These are phyloP conservation scores for Penicillium herquei DNA, from an alignment of 495 filamentous ascomycete genomes.

Conservation along the genomic window DNA sequence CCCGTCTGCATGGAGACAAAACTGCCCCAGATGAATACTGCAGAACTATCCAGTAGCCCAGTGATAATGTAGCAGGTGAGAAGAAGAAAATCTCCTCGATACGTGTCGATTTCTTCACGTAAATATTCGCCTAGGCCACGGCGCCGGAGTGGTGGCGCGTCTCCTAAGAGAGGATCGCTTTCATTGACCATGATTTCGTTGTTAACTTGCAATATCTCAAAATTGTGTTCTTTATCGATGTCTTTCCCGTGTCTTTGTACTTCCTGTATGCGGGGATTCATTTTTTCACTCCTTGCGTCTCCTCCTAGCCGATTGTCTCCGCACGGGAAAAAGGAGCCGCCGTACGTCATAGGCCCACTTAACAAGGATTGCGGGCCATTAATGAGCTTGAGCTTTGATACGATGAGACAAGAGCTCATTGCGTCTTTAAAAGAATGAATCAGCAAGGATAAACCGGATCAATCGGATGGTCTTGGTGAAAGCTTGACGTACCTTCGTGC, in stretches of 20 bases:
- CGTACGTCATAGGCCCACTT: not conserved
- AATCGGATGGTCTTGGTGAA: not conserved
- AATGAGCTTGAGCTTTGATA: no score
- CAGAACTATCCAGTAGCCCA: constrained; percentile 68
- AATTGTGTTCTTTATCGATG: no score
- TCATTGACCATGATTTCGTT: not conserved
- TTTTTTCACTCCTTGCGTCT: not conserved
- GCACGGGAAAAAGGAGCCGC: not conserved
- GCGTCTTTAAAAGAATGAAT: no score
- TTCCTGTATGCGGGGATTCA: no score
- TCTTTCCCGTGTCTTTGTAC: no score
- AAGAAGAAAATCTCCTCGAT: constrained; percentile 60
- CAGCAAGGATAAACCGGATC: not conserved
- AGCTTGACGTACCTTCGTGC: not conserved
- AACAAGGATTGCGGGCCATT: not conserved
- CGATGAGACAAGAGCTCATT: no score
- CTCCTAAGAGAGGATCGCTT: not conserved
- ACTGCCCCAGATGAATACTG: constrained; percentile 70
- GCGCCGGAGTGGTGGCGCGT: not conserved
- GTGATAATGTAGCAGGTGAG: constrained; percentile 70
- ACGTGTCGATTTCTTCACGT: constrained; percentile 47
- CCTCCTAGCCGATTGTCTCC: not conserved
- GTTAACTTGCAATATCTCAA: no score
- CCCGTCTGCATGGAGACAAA: constrained; percentile 82
- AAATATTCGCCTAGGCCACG: constrained; percentile 35